phyloP scores from a whole-genome alignment of 1,284 basidiomycete species.

The Heimioporus retisporus region DNA sequence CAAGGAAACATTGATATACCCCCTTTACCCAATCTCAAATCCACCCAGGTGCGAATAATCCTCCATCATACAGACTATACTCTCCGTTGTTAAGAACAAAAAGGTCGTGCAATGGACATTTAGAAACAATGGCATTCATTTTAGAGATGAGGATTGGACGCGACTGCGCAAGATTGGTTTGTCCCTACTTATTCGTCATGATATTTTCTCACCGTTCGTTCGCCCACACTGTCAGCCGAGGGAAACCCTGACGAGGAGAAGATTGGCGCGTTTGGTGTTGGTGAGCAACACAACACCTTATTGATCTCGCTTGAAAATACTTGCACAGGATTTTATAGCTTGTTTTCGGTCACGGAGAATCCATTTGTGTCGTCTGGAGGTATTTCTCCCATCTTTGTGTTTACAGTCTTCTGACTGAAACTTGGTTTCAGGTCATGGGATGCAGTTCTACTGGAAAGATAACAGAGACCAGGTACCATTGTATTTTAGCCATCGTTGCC shows the following conservation, averaged over 20 bases:
- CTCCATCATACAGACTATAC: conserved; percentile 14
- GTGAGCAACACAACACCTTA: conserved; percentile 49
- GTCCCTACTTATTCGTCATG: conserved; percentile 27
- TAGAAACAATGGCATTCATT: conserved; percentile 88
- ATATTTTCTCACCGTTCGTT: conserved; percentile 1
- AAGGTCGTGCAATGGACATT: conserved; percentile 84
- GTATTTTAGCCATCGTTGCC: neutral
- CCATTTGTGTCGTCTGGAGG: conserved; percentile 94
- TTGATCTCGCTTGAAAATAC: neutral
- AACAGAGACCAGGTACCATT: conserved; percentile 80
- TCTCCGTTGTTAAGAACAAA: conserved; percentile 12
- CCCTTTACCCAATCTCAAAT: conserved; percentile 71
- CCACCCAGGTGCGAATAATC: conserved; percentile 48
- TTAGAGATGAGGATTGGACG: conserved; percentile 89
- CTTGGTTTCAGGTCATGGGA: conserved; percentile 78
- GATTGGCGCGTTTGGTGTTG: conserved; percentile 90
- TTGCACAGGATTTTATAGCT: conserved; percentile 75
- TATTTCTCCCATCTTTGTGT: conserved; percentile 34
- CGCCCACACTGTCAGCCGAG: conserved; percentile 61
- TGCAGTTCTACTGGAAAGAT: conserved; percentile 99
- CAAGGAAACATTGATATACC: conserved; percentile 12
- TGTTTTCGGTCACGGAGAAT: conserved; percentile 91
- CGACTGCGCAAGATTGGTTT: conserved; percentile 89
- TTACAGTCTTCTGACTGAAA: neutral
- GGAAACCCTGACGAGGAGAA: conserved; percentile 89